phyloP scores from a whole-genome alignment of 2,329 filamentous ascomycete species.

The Bipolaris cookei region DNA sequence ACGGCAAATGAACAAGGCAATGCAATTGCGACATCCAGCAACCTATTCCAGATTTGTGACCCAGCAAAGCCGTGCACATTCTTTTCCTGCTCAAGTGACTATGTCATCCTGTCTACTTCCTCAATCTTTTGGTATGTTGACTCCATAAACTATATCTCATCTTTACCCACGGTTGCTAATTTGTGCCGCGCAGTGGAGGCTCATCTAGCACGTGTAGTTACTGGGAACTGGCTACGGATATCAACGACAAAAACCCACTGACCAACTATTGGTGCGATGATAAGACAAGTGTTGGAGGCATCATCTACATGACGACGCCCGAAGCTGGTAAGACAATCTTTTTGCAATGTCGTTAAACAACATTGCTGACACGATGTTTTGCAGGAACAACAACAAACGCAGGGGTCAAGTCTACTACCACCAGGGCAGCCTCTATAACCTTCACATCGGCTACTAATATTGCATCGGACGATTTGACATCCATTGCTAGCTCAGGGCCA shows the following conservation, averaged over 20 bases:
- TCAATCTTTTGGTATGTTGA: conserved; percentile 14
- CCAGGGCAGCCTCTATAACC: not conserved
- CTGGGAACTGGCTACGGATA: conserved; percentile 15
- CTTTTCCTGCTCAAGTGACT: conserved; percentile 17
- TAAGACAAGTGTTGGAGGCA: conserved; percentile 11
- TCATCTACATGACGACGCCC: conserved; percentile 17
- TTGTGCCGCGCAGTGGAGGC: conserved; percentile 5
- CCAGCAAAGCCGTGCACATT: conserved; percentile 13
- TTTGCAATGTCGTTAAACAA: not conserved
- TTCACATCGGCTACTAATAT: conserved; percentile 1
- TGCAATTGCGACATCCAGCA: conserved; percentile 15
- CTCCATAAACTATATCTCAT: not conserved
- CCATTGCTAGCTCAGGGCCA: not conserved
- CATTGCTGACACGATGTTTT: not conserved
- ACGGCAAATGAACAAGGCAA: conserved; percentile 14
- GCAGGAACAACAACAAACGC: not conserved
- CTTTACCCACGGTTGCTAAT: not conserved
- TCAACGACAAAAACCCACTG: conserved; percentile 15
- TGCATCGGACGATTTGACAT: not conserved
- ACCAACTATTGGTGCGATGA: conserved; percentile 25
- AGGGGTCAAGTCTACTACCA: not conserved
- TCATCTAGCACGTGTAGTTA: conserved; percentile 17
- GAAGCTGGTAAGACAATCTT: not conserved
- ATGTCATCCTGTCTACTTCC: conserved; percentile 5
- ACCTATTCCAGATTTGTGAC: conserved; percentile 14